These are phyloP conservation scores for Candida sp. DNA, from an alignment of 1,139 yeast genomes.

Conservation along the genomic window DNA sequence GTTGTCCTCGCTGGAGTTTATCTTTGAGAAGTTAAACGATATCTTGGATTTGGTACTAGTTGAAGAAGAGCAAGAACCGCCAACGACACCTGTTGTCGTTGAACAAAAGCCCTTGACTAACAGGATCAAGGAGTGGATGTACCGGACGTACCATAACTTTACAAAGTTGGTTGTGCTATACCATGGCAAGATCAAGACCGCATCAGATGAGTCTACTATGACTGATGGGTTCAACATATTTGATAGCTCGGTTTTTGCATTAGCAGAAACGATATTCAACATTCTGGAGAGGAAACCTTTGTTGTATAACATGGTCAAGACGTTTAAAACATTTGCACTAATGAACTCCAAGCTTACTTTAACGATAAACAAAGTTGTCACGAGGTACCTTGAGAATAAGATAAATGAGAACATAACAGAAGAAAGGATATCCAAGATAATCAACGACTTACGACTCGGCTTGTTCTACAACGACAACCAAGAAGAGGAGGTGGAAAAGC, in stretches of 20 bases:
- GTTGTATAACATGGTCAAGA: constrained; percentile 19
- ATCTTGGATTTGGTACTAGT: constrained; percentile 5
- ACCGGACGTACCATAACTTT: constrained; percentile 1
- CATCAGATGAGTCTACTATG: background rate
- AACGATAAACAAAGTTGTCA: constrained; percentile 22
- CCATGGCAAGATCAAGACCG: background rate
- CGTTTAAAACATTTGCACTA: constrained; percentile 16
- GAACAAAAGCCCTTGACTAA: background rate
- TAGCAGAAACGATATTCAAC: constrained; percentile 31
- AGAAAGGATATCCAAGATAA: constrained; percentile 20
- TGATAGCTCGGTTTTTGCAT: constrained; percentile 24
- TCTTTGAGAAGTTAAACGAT: constrained; percentile 21
- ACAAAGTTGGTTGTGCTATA: background rate
- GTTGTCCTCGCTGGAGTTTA: constrained; percentile 34
- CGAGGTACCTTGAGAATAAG: constrained; percentile 18
- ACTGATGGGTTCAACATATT: constrained; percentile 17
- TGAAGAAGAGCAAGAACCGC: background rate
- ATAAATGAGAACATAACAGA: constrained; percentile 21
- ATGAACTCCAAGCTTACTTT: constrained; percentile 16
- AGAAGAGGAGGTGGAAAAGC: background rate
- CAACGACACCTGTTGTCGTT: too few species aligned
- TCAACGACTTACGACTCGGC: constrained; percentile 21
- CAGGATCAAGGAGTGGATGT: background rate
- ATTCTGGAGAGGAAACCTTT: constrained; percentile 34
- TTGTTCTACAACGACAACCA: constrained; percentile 21